Base-by-base conservation (phyloP, 2,329 filamentous ascomycete genomes). In the Lasiodiplodia sp. region DNA sequence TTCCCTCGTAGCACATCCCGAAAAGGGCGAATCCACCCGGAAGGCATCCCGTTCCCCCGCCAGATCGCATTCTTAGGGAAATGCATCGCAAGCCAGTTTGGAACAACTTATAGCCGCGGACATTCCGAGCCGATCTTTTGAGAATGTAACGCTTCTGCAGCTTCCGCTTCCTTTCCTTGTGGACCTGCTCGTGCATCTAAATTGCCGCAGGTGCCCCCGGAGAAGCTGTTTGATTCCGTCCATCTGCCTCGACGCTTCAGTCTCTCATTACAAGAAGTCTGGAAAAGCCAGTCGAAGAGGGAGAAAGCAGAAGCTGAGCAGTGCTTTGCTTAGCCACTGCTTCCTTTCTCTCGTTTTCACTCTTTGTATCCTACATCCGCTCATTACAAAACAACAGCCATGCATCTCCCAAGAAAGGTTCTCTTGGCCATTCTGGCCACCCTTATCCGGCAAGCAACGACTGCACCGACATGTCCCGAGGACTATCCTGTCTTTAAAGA, bases 391-490 rank as follows among this genome's bases (percentile, higher is more conserved):
- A 52, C 44, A 23, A 21, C 25, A 16, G 16, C 44, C 23, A 68
- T 68, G 66, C 55, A 38, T n/a, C 56, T 68, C 16, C 66, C 66
- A 16, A 62, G 55, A 37, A 68, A 55, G 23, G 66, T 68, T 12
- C 66, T 68, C 10, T 21, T 68, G n/a, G 66, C 66, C 56, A 34
- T 68, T 34, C 31, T 68, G 66, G 66, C 66, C 38, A 68, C 66
- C 7, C 53, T 68, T n/a, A 53, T 68, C 25, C 66, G 53, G 11
- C 66, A 68, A 25, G 66, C 66, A n/a, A 68, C 66, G 4, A 68
- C 66, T 23, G 55, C 57, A 21, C 66, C 66, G 8, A 68, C 66
- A 49, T 37, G 34, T 18, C 55, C 55, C 16, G 66, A 68, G 31
- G 66, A 68, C 2, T 53, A 62, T 21, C 21, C 55, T 25, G 44